These are phyloP conservation scores for Geosmithia morbida DNA, from an alignment of 2,329 filamentous ascomycete genomes.

Conservation along the genomic window DNA sequence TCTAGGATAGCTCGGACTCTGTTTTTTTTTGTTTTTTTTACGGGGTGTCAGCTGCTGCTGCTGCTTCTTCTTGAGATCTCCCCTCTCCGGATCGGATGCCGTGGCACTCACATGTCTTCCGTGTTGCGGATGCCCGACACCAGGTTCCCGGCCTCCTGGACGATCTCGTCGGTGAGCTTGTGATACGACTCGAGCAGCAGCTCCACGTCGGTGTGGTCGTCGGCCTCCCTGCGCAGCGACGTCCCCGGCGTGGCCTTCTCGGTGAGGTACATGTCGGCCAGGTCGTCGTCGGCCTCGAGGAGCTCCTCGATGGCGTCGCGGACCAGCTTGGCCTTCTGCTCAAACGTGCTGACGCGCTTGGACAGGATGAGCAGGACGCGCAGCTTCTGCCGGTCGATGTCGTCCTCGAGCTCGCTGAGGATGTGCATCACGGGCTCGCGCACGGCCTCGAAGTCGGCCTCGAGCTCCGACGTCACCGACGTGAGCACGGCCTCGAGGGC, in stretches of 20 bases:
- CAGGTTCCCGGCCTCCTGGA: constrained; percentile 84
- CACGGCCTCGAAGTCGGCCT: constrained; percentile 89
- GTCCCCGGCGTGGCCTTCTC: constrained; percentile 68
- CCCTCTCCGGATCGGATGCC: too few relatives aligned
- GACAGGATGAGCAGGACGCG: constrained; percentile 83
- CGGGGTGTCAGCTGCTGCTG: too few relatives aligned
- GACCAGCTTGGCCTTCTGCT: constrained; percentile 90
- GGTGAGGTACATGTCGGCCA: constrained; percentile 88
- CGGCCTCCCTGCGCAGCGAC: constrained; percentile 56
- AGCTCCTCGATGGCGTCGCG: constrained; percentile 91
- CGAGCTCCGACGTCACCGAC: constrained; percentile 80
- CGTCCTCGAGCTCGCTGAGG: constrained; percentile 81
- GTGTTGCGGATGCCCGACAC: constrained; percentile 94
- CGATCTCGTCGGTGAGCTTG: constrained; percentile 95
- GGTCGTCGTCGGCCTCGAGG: constrained; percentile 88
- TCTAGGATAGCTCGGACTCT: constrained; percentile 95
- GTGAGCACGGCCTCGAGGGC: constrained; percentile 91
- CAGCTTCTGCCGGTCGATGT: constrained; percentile 90
- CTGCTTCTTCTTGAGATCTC: too few relatives aligned
- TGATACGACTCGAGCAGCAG: constrained; percentile 95
- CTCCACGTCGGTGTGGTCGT: constrained; percentile 93
- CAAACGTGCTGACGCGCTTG: constrained; percentile 91
- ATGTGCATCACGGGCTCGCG: constrained; percentile 84
- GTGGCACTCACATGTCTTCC: constrained; percentile 82
- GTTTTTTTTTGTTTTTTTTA: background rate